Base-by-base conservation (phyloP, 768 basidiomycete genomes). In the Cyclocybe cylindracea region DNA sequence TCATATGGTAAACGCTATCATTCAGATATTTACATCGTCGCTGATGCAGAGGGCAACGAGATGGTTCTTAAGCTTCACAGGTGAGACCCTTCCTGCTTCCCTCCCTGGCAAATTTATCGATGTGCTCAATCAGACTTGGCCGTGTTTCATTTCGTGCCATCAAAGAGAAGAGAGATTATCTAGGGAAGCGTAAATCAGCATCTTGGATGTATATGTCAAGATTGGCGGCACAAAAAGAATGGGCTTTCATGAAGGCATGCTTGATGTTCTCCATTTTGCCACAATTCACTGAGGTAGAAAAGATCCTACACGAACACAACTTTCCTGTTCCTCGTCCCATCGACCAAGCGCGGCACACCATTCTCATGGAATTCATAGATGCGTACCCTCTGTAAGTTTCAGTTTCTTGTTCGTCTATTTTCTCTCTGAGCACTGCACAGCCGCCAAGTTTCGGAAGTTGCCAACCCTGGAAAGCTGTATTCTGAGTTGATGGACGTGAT, bases 161-260 rank as follows among this genome's bases (percentile, higher is more conserved):
- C 73, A 99, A 99, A 71, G 81, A 87, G 61, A 98, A 98, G 65
- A 79, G 97, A 53, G 97, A 99, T 65, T 99, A 98, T 66, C 75
- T 99, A 49, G 93, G 95, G 18, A 96, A 94, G 69, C 83, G 97
- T 38, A 94, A 94, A 70, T 91, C 89, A 13, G 96, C 97, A 1
- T 92, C 92, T 13, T 99, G 97, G 97, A 97, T 98, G 94, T 98
- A 98, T 71, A 92, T 99, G 91, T 95, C 93, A 16, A 83, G 97
- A 16, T 72, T 99, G 41, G 89, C 95, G 13, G 97, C 97, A 7
- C 89, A 96, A 73, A 98, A 98, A 66, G 97, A 99, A 67, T 99
- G 87, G 83, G 93, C 92, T 1, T 99, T 98, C 69, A 96, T 99
- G 92, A 98, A 97, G 79, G 96, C 93, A 43, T 24, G 58, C 50